These are phyloP conservation scores for Taphrina wiesneri DNA, from an alignment of 1,139 yeast genomes.

Conservation along the genomic window DNA sequence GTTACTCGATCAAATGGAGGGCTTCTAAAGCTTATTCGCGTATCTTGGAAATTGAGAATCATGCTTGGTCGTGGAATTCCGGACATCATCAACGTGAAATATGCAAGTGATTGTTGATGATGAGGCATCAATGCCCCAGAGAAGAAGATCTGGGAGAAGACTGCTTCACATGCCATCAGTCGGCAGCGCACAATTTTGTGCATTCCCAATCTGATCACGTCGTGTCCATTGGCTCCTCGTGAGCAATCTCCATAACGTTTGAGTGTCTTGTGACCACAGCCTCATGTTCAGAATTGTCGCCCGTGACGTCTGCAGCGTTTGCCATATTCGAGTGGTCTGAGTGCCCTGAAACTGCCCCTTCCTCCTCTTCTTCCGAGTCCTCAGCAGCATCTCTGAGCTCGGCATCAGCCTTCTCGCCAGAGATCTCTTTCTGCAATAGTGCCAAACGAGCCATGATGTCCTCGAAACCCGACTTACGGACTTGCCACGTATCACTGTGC, in stretches of 20 bases:
- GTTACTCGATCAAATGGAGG: no score
- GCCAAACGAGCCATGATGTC: conserved; percentile 11
- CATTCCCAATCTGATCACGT: no score
- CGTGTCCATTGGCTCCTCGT: not conserved
- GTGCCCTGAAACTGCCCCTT: not conserved
- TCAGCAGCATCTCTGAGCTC: conserved; percentile 17
- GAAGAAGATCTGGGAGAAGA: no score
- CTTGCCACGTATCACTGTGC: conserved; percentile 10
- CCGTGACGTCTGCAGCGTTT: not conserved
- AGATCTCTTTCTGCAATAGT: not conserved
- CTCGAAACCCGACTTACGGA: conserved; percentile 3
- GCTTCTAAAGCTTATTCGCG: no score
- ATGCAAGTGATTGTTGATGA: not conserved
- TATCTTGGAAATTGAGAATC: no score
- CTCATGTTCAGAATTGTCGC: not conserved
- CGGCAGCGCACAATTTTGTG: no score
- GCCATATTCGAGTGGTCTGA: not conserved
- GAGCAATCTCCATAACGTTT: not conserved
- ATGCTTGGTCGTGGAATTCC: no score
- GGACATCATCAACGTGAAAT: no score
- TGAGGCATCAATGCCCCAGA: no score
- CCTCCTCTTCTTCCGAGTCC: conserved; percentile 32
- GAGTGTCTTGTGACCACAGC: not conserved
- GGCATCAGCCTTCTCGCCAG: conserved; percentile 19
- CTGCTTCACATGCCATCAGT: no score